Evolutionary conservation across 2,329 filamentous ascomycete genomes (phyloP).

Genomic region (Pseudocercospora fijiensis): DNA sequence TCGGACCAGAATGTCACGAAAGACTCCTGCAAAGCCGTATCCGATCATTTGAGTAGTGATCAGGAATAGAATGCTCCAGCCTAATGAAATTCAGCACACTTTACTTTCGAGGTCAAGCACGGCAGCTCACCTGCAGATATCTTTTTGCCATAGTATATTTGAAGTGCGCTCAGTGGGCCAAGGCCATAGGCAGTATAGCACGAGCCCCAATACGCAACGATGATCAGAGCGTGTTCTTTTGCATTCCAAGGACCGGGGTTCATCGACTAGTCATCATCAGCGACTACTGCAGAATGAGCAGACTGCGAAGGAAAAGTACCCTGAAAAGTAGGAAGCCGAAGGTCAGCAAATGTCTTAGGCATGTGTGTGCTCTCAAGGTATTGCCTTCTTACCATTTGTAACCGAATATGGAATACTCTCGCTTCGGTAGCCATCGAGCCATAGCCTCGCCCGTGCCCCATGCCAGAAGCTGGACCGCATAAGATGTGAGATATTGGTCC

Average conservation of each 20-base stretch:
- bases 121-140: constrained; percentile 7
- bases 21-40: constrained; percentile 73
- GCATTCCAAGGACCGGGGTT: constrained; percentile 34
- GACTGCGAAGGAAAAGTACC: neutral
- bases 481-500: constrained; percentile 10
- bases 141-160: constrained; percentile 22
- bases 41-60: constrained; percentile 51
- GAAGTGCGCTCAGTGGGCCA: constrained; percentile 19
- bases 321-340: too few species aligned
- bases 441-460: constrained; percentile 23
- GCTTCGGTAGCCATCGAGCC: constrained; percentile 28
- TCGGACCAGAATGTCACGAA: constrained; percentile 74
- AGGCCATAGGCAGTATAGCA: constrained; percentile 19
- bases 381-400: too few species aligned
- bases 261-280: constrained; percentile 13
- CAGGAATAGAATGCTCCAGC: constrained; percentile 21
- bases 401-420: constrained; percentile 31
- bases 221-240: constrained; percentile 39
- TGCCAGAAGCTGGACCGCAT: constrained; percentile 17
- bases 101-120: neutral
- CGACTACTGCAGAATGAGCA: neutral
- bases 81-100: neutral
- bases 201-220: constrained; percentile 38
- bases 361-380: too few species aligned
- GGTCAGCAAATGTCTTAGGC: neutral